Base-by-base conservation (phyloP, 2,329 filamentous ascomycete genomes). In the Alternaria rosae region DNA sequence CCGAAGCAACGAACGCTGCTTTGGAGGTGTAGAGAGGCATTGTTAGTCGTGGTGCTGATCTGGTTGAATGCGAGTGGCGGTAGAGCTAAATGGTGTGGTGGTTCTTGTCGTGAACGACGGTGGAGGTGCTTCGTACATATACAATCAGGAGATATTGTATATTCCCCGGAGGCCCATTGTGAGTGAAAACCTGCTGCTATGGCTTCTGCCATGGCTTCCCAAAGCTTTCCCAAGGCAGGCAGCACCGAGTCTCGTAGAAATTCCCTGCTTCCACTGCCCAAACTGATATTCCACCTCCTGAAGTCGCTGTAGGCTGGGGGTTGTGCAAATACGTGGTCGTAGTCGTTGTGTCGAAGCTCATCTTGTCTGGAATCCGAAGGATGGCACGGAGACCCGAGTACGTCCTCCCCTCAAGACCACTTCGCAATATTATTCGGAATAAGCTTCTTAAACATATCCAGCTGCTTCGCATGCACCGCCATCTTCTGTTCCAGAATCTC, bases 351-450 rank as follows among this genome's bases (percentile, higher is more conserved):
- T 38, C 35, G 15, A 38, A 38, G 15, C 35, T 38, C 35, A n/a
- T 38, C 35, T 0, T 4, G 35, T 38, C 35, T 11, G 5, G 35
- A 35, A 6, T 38, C 15, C 35, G 35, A 38, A 6, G n/a, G 35
- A 38, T 17, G 0, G 9, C 5, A n/a, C 35, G 8, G 11, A 17
- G 2, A 10, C n/a, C 35, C 15, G 35, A 38, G 35, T 38, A 38
- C 35, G 9, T 17, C 35, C 5, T 38, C 41, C 20, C 28, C 26
- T 15, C 30, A 71, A 3, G 67, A 63, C 77, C 77, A 80, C 48
- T 79, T 80, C 5, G 75, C 70, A 44, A 77, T 62, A 43, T 79
- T 74, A 51, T 79, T 79, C 13, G 77, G 73, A 12, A 80, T 67
- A 21, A 80, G 59, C 52, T 71, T 74, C 59, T 68, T 72, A 55